These are phyloP conservation scores for Casaregolazyma lundiana DNA, from an alignment of 1,139 yeast genomes.

Conservation along the genomic window DNA sequence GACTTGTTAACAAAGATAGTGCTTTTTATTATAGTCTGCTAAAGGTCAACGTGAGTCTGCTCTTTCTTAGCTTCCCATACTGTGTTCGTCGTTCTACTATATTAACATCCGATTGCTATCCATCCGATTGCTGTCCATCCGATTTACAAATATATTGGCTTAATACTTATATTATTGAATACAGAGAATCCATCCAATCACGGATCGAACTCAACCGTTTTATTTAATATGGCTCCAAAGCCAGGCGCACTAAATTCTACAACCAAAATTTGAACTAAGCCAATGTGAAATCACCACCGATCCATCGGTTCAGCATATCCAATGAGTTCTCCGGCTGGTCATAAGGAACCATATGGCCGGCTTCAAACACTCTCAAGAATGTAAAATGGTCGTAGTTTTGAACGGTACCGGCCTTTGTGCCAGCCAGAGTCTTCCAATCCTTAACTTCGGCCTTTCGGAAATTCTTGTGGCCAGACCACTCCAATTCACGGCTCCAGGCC, in stretches of 20 bases:
- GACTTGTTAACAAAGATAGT: too few relatives aligned
- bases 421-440: conserved; percentile 37
- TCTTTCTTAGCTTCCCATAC: too few relatives aligned
- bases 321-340: conserved; percentile 74
- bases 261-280: conserved; percentile 2
- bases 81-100: too few relatives aligned
- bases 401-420: conserved; percentile 50
- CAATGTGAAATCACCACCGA: conserved; percentile 37
- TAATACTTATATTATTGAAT: too few relatives aligned
- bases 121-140: too few relatives aligned
- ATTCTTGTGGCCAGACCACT: conserved; percentile 49
- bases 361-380: conserved; percentile 58
- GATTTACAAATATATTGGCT: too few relatives aligned
- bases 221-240: too few relatives aligned
- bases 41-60: too few relatives aligned
- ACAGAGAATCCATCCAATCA: too few relatives aligned
- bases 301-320: conserved; percentile 78
- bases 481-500: conserved; percentile 68
- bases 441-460: conserved; percentile 32
- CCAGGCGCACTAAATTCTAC: not conserved
- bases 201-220: not conserved
- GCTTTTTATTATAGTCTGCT: too few relatives aligned
- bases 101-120: too few relatives aligned
- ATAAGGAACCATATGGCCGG: conserved; percentile 71
- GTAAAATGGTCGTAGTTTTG: conserved; percentile 56